These are phyloP conservation scores for Sabuloglossum arenarium DNA, from an alignment of 495 filamentous ascomycete genomes.

Conservation along the genomic window DNA sequence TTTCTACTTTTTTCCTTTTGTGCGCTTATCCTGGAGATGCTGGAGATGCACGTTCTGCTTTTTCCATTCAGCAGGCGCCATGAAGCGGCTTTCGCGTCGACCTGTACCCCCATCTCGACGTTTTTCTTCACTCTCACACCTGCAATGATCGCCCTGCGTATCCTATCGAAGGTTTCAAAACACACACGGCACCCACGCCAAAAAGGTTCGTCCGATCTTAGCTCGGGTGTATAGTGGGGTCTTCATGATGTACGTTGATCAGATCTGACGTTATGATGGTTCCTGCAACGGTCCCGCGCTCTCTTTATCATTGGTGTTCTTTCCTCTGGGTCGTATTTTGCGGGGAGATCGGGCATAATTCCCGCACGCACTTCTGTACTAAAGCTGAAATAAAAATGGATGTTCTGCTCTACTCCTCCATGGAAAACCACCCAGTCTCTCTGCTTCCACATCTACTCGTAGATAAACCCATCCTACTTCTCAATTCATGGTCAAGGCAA, in stretches of 20 bases:
- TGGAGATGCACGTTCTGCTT: not conserved
- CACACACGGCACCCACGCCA: not conserved
- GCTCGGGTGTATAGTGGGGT: not conserved
- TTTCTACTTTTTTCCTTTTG: constrained; percentile 1
- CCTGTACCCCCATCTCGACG: not conserved
- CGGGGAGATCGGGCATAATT: not conserved
- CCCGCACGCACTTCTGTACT: not conserved
- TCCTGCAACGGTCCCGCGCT: not conserved
- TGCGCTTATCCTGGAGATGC: constrained; percentile 1
- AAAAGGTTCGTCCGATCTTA: not conserved
- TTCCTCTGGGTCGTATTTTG: not conserved
- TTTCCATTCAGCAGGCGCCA: constrained; percentile 1
- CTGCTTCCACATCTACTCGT: not conserved
- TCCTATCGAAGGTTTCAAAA: not conserved
- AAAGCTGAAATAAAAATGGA: not conserved
- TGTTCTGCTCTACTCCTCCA: not conserved
- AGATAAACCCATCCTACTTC: not conserved
- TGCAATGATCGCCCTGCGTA: not conserved
- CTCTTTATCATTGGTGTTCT: not conserved
- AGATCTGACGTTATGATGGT: not conserved
- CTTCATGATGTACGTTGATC: not conserved
- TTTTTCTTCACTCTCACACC: not conserved
- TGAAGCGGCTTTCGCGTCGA: constrained; percentile 1
- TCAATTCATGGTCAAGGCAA: not conserved
- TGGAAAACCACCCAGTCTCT: not conserved